Evolutionary conservation across 2,329 filamentous ascomycete genomes (phyloP).

Genomic region (Trichoderma brevicompactum): DNA sequence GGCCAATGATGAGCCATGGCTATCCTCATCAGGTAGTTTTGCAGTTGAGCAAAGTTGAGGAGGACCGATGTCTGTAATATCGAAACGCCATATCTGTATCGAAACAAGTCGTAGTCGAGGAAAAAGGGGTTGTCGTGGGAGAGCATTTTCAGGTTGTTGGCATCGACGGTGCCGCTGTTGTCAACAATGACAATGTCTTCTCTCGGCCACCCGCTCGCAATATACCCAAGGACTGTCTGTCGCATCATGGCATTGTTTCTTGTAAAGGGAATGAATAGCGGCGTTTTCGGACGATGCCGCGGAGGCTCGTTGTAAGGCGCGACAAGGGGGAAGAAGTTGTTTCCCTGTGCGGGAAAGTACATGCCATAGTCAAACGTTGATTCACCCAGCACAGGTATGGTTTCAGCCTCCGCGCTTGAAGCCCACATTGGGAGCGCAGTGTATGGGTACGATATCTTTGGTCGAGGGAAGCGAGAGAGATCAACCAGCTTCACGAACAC

Average conservation of each 20-base stretch:
- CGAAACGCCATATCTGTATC: conserved; percentile 26
- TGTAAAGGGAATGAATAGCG: conserved; percentile 24
- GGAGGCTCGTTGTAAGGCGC: conserved; percentile 26
- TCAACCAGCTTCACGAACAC: conserved; percentile 5
- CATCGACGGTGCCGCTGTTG: conserved; percentile 24
- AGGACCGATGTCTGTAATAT: conserved; percentile 23
- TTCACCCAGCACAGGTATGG: neutral
- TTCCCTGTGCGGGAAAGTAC: conserved; percentile 22
- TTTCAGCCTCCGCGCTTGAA: neutral
- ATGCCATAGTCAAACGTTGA: conserved; percentile 9
- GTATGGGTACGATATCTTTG: neutral
- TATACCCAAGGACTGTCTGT: conserved; percentile 21
- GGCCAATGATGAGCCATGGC: conserved; percentile 23
- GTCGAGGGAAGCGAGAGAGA: neutral
- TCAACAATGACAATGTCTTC: conserved; percentile 27
- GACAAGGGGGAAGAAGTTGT: conserved; percentile 26
- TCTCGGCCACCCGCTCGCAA: conserved; percentile 21
- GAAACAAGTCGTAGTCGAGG: conserved; percentile 25
- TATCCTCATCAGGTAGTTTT: conserved; percentile 17
- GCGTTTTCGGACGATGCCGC: conserved; percentile 23
- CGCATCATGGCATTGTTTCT: conserved; percentile 26
- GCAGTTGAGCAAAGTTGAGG: conserved; percentile 23
- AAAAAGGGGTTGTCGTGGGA: conserved; percentile 18
- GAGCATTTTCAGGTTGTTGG: conserved; percentile 17
- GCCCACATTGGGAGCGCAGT: conserved; percentile 11